Evolutionary conservation across 2,329 filamentous ascomycete genomes (phyloP).

Genomic region (Parastagonospora nodorum): DNA sequence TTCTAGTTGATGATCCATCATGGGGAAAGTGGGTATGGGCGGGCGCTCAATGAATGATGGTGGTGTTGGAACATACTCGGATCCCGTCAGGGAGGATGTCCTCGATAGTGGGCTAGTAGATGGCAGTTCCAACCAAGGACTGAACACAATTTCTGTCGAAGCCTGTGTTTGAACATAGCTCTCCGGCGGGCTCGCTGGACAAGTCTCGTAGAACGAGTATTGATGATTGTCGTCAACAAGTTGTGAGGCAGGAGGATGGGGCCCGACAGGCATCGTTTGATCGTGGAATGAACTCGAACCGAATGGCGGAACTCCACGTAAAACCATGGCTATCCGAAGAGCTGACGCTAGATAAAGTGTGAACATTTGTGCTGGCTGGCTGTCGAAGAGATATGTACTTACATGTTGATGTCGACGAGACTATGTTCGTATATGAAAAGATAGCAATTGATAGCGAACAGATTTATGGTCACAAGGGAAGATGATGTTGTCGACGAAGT

Average conservation of each 20-base stretch:
- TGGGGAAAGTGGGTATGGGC: conserved; percentile 4
- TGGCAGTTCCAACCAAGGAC: conserved; percentile 16
- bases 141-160: conserved; percentile 9
- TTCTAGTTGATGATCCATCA: conserved; percentile 4
- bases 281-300: neutral
- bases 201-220: conserved; percentile 5
- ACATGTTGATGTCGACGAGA: neutral
- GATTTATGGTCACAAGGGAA: neutral
- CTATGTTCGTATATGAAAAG: neutral
- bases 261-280: neutral
- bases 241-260: neutral
- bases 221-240: conserved; percentile 1
- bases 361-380: neutral
- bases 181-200: neutral
- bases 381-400: neutral
- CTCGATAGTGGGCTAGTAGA: conserved; percentile 17
- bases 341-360: neutral
- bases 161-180: neutral
- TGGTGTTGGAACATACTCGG: conserved; percentile 17
- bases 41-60: conserved; percentile 5
- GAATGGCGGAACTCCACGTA: neutral
- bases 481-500: neutral
- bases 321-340: neutral
- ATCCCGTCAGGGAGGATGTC: conserved; percentile 13
- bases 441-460: too few relatives aligned